These are phyloP conservation scores for Aureobasidium sp. DNA, from an alignment of 2,329 filamentous ascomycete genomes.

Conservation along the genomic window DNA sequence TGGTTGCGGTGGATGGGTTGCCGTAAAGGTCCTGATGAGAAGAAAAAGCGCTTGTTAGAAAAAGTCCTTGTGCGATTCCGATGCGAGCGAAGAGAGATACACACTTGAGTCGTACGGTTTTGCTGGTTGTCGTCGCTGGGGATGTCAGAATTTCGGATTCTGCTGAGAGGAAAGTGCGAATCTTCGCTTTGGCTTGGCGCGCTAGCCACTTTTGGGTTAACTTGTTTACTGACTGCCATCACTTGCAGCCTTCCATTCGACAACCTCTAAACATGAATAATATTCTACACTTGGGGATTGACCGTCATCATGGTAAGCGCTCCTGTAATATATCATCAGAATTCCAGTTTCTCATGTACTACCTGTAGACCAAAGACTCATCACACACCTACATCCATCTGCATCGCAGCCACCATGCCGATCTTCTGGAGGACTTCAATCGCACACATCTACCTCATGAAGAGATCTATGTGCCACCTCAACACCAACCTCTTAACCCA, in stretches of 20 bases:
- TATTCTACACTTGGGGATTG: neutral
- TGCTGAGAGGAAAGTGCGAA: neutral
- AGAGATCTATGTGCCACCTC: slow-evolving; percentile 73
- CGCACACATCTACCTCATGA: slow-evolving; percentile 45
- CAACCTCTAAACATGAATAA: neutral
- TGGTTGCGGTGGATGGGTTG: slow-evolving; percentile 44
- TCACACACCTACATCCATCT: slow-evolving; percentile 71
- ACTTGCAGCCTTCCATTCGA: neutral
- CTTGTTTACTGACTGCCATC: slow-evolving; percentile 3
- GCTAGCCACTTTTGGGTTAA: slow-evolving; percentile 10
- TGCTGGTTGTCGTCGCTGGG: slow-evolving; percentile 16
- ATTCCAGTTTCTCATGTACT: neutral
- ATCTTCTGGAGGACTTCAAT: slow-evolving; percentile 62
- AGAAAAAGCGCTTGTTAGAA: slow-evolving; percentile 14
- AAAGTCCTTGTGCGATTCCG: neutral
- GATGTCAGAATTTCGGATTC: slow-evolving; percentile 1
- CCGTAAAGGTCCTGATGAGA: slow-evolving; percentile 12
- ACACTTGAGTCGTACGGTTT: slow-evolving; percentile 16
- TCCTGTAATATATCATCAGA: neutral
- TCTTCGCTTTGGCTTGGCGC: neutral
- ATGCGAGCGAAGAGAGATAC: neutral
- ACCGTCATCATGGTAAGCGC: neutral
- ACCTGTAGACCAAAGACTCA: slow-evolving; percentile 47
- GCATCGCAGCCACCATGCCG: slow-evolving; percentile 62
- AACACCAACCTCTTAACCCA: slow-evolving; percentile 75